Base-by-base conservation (phyloP, 2,329 filamentous ascomycete genomes). In the Arthrobotrys sphaeroides region DNA sequence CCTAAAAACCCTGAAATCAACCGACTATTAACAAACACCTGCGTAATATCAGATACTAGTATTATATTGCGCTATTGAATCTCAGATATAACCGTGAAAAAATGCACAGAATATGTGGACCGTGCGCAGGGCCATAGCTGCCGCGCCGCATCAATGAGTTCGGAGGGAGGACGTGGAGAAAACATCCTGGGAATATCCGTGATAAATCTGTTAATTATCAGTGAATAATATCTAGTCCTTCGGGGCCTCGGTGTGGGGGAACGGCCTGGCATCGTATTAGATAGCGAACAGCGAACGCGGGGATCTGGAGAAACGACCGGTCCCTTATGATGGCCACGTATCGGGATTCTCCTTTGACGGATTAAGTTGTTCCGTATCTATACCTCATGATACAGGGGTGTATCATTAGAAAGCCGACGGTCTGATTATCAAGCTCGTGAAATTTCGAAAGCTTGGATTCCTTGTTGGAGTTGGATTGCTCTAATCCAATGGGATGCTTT, bases 131-230 rank as follows among this genome's bases (percentile, higher is more conserved):
- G n/a, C 31, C 6, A 22, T 38, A 9, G 5, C 13, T 55, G 16
- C 26, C n/a, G n/a, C n/a, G n/a, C n/a, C n/a, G n/a, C n/a, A n/a
- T n/a, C n/a, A n/a, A n/a, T n/a, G n/a, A n/a, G n/a, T 33, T 72
- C 67, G 67, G 67, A 65, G 59, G 55, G 47, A 40, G 49, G 13
- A 59, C n/a, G 67, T 72, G 67, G 67, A 72, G 67, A 51, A 24
- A 9, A n/a, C 6, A 22, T 9, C 6, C 10, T 31, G 12, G 12
- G 36, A 40, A 33, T n/a, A 33, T 45, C 18, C 20, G 22, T 28
- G 45, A 49, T 49, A 49, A 36, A 53, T 36, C 28, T 9, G 16
- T n/a, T 16, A 33, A 20, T 20, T 4, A 10, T 10, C 16, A 33
- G 18, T 51, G 12, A 3, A 6, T 18, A 10, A 16, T 55, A 38